Conservation (phyloP, 2,329 filamentous ascomycete genomes). For the Exophiala aquamarina region DNA sequence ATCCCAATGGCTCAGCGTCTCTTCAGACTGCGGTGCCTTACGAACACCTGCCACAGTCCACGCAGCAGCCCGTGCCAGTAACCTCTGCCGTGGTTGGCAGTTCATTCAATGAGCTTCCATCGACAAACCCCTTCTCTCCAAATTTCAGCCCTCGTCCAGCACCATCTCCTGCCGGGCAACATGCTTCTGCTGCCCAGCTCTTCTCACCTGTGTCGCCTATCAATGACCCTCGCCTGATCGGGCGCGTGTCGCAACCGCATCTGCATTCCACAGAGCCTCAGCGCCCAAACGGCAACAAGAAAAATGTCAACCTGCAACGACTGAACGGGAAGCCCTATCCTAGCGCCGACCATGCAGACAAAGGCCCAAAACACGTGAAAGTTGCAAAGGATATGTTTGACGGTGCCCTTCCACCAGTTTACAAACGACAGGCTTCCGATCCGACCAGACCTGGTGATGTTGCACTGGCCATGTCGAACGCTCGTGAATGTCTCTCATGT, state of each 20-base stretch:
- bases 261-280: constrained; percentile 15
- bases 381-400: constrained; percentile 30
- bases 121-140: constrained; percentile 22
- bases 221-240: constrained; percentile 7
- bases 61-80: constrained; percentile 22
- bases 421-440: constrained; percentile 22
- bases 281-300: constrained; percentile 13
- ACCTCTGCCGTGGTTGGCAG: constrained; percentile 16
- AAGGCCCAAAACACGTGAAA: constrained; percentile 21
- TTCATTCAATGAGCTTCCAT: constrained; percentile 18
- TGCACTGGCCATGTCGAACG: constrained; percentile 3
- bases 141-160: constrained; percentile 14
- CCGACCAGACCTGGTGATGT: constrained; percentile 5
- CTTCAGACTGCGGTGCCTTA: constrained; percentile 20
- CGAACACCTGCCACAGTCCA: constrained; percentile 18
- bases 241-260: constrained; percentile 8
- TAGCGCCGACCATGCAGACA: constrained; percentile 9
- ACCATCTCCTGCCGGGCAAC: not conserved
- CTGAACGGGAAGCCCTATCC: constrained; percentile 24
- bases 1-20: constrained; percentile 7
- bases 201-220: constrained; percentile 28
- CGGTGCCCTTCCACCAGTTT: constrained; percentile 25
- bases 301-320: constrained; percentile 19
- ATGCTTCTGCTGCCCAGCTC: not conserved
- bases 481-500: constrained; percentile 16